Evolutionary conservation across 768 basidiomycete species (phyloP), one percentile per base, ranked within the genome.

Genomic region (Holtermannia corniformis): DNA sequence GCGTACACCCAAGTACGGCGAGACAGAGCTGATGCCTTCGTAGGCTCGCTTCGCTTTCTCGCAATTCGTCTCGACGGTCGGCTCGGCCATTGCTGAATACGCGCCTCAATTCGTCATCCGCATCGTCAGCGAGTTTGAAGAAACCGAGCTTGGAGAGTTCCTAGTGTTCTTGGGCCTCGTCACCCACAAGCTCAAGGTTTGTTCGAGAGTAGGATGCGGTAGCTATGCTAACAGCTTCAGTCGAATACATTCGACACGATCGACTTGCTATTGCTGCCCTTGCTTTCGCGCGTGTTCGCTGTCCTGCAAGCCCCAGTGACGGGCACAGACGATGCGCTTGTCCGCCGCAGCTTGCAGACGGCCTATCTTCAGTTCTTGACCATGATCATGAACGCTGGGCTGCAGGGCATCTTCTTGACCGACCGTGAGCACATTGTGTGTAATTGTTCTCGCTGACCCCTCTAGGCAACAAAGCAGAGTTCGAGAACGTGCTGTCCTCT

Each of bases 11-110:
- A 12, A 13, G 22, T 14, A 14, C 22, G 28, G 5, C 23, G 7
- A 10, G 10, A 42, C 22, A 1, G 14, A 5, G 49, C 63, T 61
- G 49, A 62, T 51, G 16, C 13, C n/a, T n/a, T n/a, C n/a, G 16
- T 60, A 97, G 93, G 85, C 88, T 25, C 83, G 95, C 12, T 87
- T 86, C 60, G 86, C 93, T 0, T 97, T 97, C 72, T 84, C 91
- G 26, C 83, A 92, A 41, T 86, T 97, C 55, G 78, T 97, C 57
- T 87, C 85, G 14, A 87, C 87, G 1, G 84, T 90, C 20, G 92
- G 92, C 12, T 82, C 85, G 5, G 82, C 81, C 32, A 84, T 93
- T 48, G 86, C 90, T 0, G 82, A 85, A 59, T 83, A 84, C 58
- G 90, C 97, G 41, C 89, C 92, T 2, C 77, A 84, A 21, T 78